phyloP scores from a whole-genome alignment of 2,329 filamentous ascomycete species.

The Setomelanomma holmii region DNA sequence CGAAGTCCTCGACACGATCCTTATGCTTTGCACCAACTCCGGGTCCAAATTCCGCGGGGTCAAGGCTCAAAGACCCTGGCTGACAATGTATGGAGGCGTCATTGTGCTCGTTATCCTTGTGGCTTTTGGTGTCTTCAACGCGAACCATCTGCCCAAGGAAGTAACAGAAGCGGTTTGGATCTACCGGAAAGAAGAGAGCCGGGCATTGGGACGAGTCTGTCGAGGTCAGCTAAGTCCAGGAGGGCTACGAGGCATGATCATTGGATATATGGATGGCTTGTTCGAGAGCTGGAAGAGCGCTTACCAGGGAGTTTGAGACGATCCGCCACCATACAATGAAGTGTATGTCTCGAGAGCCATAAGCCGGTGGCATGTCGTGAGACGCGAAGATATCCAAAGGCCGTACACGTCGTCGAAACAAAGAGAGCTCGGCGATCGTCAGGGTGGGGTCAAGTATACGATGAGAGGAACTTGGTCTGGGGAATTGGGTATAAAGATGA shows the following conservation, averaged over 20 bases:
- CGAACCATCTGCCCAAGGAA: conserved; percentile 8
- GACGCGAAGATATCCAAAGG: not conserved
- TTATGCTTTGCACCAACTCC: not conserved
- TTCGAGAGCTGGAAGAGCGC: conserved; percentile 12
- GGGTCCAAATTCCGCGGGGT: not conserved
- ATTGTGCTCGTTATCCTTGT: conserved; percentile 13
- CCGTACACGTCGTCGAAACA: not conserved
- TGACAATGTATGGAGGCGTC: conserved; percentile 15
- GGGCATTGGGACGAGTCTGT: conserved; percentile 10
- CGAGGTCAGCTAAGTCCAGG: conserved; percentile 5
- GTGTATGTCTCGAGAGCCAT: not conserved
- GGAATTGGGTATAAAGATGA: too few relatives aligned
- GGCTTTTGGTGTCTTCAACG: conserved; percentile 7
- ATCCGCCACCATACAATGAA: not conserved
- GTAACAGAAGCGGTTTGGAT: conserved; percentile 16
- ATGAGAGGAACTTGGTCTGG: too few relatives aligned
- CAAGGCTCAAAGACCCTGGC: conserved; percentile 13
- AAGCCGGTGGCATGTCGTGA: not conserved
- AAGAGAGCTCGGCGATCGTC: not conserved
- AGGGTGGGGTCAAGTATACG: not conserved
- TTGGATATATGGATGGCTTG: conserved; percentile 17
- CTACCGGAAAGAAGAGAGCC: conserved; percentile 7
- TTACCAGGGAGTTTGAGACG: conserved; percentile 9
- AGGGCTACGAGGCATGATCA: conserved; percentile 15
- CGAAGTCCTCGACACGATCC: conserved; percentile 7